These are phyloP conservation scores for Suillus occidentalis DNA, from an alignment of 768 basidiomycete species.

Conservation along the genomic window DNA sequence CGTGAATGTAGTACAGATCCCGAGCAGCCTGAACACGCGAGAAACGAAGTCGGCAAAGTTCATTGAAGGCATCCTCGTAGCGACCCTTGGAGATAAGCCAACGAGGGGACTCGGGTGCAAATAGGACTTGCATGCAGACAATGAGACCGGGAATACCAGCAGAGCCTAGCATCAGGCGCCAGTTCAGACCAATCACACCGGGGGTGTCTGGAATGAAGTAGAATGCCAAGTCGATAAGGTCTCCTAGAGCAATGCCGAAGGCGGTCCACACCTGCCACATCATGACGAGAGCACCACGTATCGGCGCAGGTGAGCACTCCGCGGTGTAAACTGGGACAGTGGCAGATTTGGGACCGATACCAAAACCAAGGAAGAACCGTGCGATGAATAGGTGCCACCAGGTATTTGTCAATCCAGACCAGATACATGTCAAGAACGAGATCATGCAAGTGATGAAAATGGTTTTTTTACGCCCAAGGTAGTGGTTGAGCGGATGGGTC, in stretches of 20 bases:
- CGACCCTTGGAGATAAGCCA: conserved; percentile 84
- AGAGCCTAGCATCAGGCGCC: conserved; percentile 79
- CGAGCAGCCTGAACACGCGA: conserved; percentile 76
- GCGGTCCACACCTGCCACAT: conserved; percentile 93
- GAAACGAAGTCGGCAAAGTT: conserved; percentile 66
- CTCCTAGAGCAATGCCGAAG: conserved; percentile 80
- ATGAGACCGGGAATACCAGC: conserved; percentile 56
- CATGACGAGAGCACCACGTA: conserved; percentile 91
- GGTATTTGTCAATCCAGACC: conserved; percentile 52
- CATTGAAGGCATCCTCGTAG: conserved; percentile 64
- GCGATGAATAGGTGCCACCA: conserved; percentile 61
- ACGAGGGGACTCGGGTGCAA: conserved; percentile 71
- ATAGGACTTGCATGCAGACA: conserved; percentile 46
- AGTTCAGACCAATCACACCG: conserved; percentile 63
- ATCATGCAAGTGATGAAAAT: conserved; percentile 61
- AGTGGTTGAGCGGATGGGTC: conserved; percentile 67
- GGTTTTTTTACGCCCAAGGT: conserved; percentile 60
- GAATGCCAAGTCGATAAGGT: conserved; percentile 63
- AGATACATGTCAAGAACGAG: conserved; percentile 54
- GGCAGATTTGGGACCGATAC: conserved; percentile 54
- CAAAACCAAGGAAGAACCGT: conserved; percentile 51
- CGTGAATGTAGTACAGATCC: conserved; percentile 78
- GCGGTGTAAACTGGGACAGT: conserved; percentile 69
- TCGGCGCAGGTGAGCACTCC: conserved; percentile 76
- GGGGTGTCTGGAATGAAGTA: conserved; percentile 49